Conservation (phyloP, 2,329 filamentous ascomycete genomes). For the Chaetomiaceae sp. region DNA sequence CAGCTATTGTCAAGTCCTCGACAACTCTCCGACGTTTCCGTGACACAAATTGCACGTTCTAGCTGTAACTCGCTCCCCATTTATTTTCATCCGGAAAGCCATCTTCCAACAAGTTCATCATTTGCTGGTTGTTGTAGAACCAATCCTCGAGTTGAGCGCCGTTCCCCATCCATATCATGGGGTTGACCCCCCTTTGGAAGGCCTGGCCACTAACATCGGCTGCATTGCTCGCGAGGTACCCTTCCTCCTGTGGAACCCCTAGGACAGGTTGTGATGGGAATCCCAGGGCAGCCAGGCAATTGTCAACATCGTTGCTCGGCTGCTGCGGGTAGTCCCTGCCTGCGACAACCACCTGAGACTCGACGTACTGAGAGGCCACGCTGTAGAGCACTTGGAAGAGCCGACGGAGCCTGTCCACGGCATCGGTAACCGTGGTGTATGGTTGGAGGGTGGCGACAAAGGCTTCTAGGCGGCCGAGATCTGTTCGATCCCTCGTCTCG, state of each 20-base stretch:
- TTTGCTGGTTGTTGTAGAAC: conserved; percentile 37
- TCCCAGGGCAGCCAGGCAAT: conserved; percentile 49
- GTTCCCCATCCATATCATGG: conserved; percentile 35
- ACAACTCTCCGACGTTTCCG: too few species aligned
- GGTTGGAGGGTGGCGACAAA: conserved; percentile 53
- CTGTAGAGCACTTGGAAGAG: conserved; percentile 55
- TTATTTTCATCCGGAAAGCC: conserved; percentile 1
- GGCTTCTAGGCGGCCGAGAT: conserved; percentile 50
- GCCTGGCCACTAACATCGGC: conserved; percentile 3
- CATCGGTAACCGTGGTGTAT: conserved; percentile 48
- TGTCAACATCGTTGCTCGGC: conserved; percentile 38
- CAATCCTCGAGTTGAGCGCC: conserved; percentile 36
- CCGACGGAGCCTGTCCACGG: conserved; percentile 41
- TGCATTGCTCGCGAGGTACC: background rate
- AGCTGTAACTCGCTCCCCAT: background rate
- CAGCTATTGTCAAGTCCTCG: too few species aligned
- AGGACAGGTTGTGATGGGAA: conserved; percentile 29
- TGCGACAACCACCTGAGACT: conserved; percentile 28
- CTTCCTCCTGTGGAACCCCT: conserved; percentile 17
- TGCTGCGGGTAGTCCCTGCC: background rate
- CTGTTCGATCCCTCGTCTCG: conserved; percentile 46
- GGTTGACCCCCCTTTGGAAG: conserved; percentile 21
- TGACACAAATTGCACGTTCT: too few species aligned
- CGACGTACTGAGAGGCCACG: conserved; percentile 54
- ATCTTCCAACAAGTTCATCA: conserved; percentile 34